Percentiles rank a stretch among this genome's conserved stretches.
Evolutionary conservation across 768 basidiomycete species (phyloP).

Genomic region (Favolaschia claudopus): DNA sequence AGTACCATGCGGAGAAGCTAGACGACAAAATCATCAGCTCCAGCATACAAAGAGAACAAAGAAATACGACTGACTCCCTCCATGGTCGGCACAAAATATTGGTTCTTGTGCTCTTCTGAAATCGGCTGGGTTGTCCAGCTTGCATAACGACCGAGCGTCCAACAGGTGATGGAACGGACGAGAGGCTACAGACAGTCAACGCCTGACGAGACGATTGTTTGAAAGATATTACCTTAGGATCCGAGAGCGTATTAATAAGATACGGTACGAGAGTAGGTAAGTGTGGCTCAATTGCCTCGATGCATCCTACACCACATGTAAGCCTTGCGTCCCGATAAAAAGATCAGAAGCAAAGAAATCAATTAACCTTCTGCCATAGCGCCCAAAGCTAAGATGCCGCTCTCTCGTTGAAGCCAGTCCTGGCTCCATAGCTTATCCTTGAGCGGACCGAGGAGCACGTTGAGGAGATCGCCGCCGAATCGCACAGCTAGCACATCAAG

Average conservation of each 20-base stretch:
- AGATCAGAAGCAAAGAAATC: not conserved
- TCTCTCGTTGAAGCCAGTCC: conserved; percentile 95
- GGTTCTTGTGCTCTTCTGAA: conserved; percentile 87
- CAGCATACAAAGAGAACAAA: conserved; percentile 6
- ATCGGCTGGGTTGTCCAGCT: conserved; percentile 93
- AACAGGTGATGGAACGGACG: conserved; percentile 97
- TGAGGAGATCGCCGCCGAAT: conserved; percentile 88
- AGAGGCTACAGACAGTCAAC: conserved; percentile 69
- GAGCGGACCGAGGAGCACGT: conserved; percentile 85
- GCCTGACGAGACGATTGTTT: conserved; percentile 13
- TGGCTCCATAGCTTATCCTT: conserved; percentile 93
- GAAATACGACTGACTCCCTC: conserved; percentile 75
- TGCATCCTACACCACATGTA: conserved; percentile 72
- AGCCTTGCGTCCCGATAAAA: conserved; percentile 9
- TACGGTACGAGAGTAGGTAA: conserved; percentile 93
- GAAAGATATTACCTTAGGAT: conserved; percentile 76
- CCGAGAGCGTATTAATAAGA: conserved; percentile 87
- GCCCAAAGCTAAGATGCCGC: conserved; percentile 93
- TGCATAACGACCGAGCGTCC: conserved; percentile 98
- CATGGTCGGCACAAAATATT: conserved; percentile 96
- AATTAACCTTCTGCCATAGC: conserved; percentile 96
- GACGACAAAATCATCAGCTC: conserved; percentile 6
- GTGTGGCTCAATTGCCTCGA: conserved; percentile 94
- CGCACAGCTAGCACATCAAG: conserved; percentile 95
- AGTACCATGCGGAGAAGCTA: conserved; percentile 97